phyloP scores from a whole-genome alignment of 345 rosid species.

The Pistacia vera region DNA sequence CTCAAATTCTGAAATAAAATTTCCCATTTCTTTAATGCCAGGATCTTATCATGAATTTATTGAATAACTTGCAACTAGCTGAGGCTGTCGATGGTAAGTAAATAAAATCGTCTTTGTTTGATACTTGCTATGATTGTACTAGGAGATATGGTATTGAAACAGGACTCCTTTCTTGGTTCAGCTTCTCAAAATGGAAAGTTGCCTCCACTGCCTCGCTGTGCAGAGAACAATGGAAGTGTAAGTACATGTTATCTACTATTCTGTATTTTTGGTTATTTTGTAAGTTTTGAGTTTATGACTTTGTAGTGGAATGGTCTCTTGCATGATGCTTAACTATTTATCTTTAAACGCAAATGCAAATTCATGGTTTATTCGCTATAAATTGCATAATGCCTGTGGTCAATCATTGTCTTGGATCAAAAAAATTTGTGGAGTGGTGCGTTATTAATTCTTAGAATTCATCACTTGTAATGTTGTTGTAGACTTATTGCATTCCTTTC shows the following conservation, averaged over 20 bases:
- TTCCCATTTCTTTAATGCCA: constrained; percentile 34
- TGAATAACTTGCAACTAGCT: constrained; percentile 64
- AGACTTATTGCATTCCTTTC: background rate
- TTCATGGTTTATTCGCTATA: background rate
- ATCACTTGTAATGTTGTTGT: no score
- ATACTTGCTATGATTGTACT: constrained; percentile 12
- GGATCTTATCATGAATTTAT: constrained; percentile 75
- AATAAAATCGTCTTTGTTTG: constrained; percentile 14
- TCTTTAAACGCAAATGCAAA: background rate
- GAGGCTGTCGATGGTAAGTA: constrained; percentile 75
- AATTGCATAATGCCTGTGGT: background rate
- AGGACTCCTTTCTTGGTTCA: constrained; percentile 34
- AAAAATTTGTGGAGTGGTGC: background rate
- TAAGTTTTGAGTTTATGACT: background rate
- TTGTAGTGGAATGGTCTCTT: constrained; percentile 4
- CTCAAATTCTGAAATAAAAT: background rate
- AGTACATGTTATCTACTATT: constrained; percentile 24
- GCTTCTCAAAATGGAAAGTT: constrained; percentile 83
- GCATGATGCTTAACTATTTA: background rate
- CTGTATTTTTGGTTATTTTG: background rate
- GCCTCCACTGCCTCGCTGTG: constrained; percentile 65
- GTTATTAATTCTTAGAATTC: background rate
- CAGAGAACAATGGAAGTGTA: constrained; percentile 80
- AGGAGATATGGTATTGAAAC: constrained; percentile 7
- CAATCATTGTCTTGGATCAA: background rate